These are phyloP conservation scores for Salvia splendens DNA, from an alignment of 257 asterid genomes.

Conservation along the genomic window DNA sequence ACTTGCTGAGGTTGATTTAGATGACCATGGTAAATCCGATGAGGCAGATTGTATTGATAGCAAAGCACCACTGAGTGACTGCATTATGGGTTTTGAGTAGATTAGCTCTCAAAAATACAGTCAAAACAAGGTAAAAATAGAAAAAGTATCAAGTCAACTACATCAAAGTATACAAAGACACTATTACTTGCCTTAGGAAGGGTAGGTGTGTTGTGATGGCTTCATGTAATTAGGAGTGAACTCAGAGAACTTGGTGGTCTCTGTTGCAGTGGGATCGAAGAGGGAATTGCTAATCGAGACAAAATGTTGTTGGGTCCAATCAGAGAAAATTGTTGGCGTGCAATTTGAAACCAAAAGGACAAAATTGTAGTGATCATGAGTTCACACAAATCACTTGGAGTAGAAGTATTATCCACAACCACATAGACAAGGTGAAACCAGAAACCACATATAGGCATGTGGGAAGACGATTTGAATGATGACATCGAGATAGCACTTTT, in stretches of 20 bases:
- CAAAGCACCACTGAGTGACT: not conserved
- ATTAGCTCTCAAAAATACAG: slow-evolving; percentile 28
- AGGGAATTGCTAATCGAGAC: slow-evolving; percentile 51
- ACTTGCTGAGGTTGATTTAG: slow-evolving; percentile 77
- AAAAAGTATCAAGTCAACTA: slow-evolving; percentile 10
- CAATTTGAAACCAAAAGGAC: slow-evolving; percentile 40
- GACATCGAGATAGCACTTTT: not conserved
- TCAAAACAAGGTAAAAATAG: no score
- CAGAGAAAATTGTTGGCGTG: slow-evolving; percentile 48
- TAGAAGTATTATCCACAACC: slow-evolving; percentile 17
- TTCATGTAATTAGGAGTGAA: slow-evolving; percentile 54
- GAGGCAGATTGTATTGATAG: slow-evolving; percentile 54
- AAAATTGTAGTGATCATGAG: slow-evolving; percentile 15
- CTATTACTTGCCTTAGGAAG: slow-evolving; percentile 51
- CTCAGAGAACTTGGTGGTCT: slow-evolving; percentile 54
- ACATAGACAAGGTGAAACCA: not conserved
- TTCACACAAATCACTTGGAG: not conserved
- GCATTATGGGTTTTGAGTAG: slow-evolving; percentile 29
- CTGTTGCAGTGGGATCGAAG: slow-evolving; percentile 57
- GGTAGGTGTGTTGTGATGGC: slow-evolving; percentile 39
- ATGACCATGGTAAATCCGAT: slow-evolving; percentile 63
- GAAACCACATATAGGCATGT: slow-evolving; percentile 13
- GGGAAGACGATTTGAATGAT: not conserved
- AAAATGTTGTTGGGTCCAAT: slow-evolving; percentile 56
- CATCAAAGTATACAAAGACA: not conserved